Percentiles rank a stretch among this genome's conserved stretches.
Conservation (phyloP, 306 rosid species). For the Sicyos edulis region DNA sequence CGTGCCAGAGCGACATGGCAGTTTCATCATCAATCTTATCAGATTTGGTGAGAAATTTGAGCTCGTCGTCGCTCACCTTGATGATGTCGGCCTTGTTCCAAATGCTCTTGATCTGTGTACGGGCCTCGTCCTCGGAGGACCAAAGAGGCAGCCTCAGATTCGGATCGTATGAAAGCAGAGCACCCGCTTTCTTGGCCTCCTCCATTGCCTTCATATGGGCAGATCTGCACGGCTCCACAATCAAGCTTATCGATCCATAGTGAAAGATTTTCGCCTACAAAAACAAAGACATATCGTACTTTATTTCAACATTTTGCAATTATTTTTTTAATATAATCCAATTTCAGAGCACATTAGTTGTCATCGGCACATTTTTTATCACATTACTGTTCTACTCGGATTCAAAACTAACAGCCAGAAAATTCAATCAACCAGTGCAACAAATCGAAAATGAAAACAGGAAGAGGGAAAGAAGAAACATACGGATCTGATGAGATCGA, state of each 20-base stretch:
- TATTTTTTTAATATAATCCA: not conserved
- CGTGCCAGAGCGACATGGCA: constrained; percentile 75
- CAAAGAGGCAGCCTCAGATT: constrained; percentile 72
- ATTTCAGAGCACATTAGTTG: not conserved
- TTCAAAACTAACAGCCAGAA: not conserved
- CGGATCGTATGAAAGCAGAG: constrained; percentile 79
- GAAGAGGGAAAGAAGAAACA: constrained; percentile 6
- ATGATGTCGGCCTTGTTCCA: constrained; percentile 87
- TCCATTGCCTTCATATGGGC: constrained; percentile 90
- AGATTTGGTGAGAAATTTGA: constrained; percentile 70
- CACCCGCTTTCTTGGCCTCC: constrained; percentile 81
- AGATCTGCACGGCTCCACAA: constrained; percentile 96
- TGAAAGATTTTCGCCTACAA: constrained; percentile 61
- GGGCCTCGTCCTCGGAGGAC: constrained; percentile 75
- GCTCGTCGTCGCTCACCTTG: constrained; percentile 84
- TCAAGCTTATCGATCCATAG: constrained; percentile 92
- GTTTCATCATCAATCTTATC: constrained; percentile 63
- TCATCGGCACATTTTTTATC: no score
- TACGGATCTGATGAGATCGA: constrained; percentile 85
- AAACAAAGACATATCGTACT: not conserved
- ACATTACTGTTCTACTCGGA: no score
- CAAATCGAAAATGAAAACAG: no score
- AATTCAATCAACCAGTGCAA: not conserved
- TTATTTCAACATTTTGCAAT: not conserved
- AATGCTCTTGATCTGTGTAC: constrained; percentile 72